Evolutionary conservation across 1,139 yeast genomes (phyloP), one percentile per base, ranked within the genome.

Genomic region (Suhomyces guaymorum): DNA sequence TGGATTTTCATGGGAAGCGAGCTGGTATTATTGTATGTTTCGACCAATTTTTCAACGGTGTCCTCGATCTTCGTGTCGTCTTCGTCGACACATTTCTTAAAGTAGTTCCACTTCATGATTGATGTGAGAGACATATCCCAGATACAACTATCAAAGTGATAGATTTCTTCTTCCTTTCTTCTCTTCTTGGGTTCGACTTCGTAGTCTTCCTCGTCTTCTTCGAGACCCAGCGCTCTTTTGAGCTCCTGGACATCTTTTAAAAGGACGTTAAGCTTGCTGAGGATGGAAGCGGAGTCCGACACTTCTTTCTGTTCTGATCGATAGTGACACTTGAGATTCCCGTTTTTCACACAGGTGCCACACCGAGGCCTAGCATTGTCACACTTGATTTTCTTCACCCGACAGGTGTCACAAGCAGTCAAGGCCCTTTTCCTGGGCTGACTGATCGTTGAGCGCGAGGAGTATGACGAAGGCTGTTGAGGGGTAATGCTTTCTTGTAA

Each of bases 351-450:
- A 51, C 82, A 76, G 15, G 78, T 61, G 0, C 75, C 70, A 49
- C 82, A 76, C 15, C 59, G 47, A 2, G 82, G 82, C 43, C 73
- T 60, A 18, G 49, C 52, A 37, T 78, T 68, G 47, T 76, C 81
- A 59, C 82, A 76, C 46, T 72, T 70, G 37, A 70, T 63, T 44
- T 73, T 73, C 44, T 68, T 70, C 20, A 61, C 36, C 18, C 78
- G 59, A 44, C 78, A 73, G 3, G 67, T 57, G 38, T 70, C 76
- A 48, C 78, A 73, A 0, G 78, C 76, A 1, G 75, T 66, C 16
- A 65, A 48, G 1, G 73, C 70, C 24, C 78, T 48, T 46, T 62
- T 63, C 21, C 77, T 43, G 4, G 66, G 28, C 20, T 24, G 32
- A 23, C 24, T 32, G 13, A 26, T 4, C 24, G 20, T n/a, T n/a